A percentile compares a stretch with the other conserved stretches of the same genome.
Evolutionary conservation across 1,284 basidiomycete genomes (phyloP).

Genomic region (Ceratobasidium papillatum): DNA sequence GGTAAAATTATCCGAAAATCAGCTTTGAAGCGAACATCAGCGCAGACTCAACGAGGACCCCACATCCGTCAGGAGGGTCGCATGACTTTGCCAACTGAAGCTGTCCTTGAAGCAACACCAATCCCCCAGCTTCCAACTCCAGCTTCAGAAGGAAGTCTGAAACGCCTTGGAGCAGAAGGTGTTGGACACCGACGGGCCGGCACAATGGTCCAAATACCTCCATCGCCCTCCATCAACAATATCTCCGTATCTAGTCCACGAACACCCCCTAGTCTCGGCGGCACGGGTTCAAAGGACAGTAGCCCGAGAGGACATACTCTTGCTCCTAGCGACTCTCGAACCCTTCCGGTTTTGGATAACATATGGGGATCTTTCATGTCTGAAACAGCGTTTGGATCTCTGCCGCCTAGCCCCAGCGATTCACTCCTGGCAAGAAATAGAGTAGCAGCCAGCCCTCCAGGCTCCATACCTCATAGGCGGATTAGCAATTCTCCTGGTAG

Average conservation of each 20-base stretch:
- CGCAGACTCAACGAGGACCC: neutral
- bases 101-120: neutral
- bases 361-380: slow-evolving; percentile 37
- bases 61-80: neutral
- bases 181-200: neutral
- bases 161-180: neutral
- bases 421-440: neutral
- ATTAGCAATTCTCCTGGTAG: neutral
- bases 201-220: neutral
- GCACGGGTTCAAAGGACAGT: neutral
- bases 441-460: neutral
- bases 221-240: neutral
- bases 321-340: slow-evolving; percentile 14
- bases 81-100: neutral
- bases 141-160: neutral
- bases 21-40: slow-evolving; percentile 2
- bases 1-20: slow-evolving; percentile 11
- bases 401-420: slow-evolving; percentile 10
- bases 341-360: slow-evolving; percentile 31
- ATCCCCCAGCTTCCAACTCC: neutral
- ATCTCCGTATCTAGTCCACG: neutral
- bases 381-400: slow-evolving; percentile 31
- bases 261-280: neutral
- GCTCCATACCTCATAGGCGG: neutral
- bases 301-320: slow-evolving; percentile 8